Base-by-base conservation (phyloP, 768 basidiomycete species). In the Xerocomus potaroensis region DNA sequence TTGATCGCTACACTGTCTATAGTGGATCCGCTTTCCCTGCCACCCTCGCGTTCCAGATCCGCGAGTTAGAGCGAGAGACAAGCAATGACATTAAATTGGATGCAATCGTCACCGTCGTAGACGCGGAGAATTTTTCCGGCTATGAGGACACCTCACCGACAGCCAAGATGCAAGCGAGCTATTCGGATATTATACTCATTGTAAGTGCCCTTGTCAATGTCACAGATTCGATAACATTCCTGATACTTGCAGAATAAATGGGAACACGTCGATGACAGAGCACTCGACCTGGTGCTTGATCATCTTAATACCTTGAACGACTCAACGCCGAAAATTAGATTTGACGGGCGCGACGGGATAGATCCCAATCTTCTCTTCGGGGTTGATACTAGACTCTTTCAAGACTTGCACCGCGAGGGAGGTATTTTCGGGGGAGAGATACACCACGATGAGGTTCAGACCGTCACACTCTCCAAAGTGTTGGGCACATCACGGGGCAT, bases 1-100 rank as follows among this genome's bases (percentile, higher is more conserved):
- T 36, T 54, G 45, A 50, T 37, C 38, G 6, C 5, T 23, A 31
- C 19, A 42, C 21, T n/a, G n/a, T n/a, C n/a, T n/a, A n/a, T 12
- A 92, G 90, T 29, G 94, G 94, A 10, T 94, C 91, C 8, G 94
- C 94, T 1, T 96, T 96, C 60, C 94, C 94, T 8, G 94, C 94
- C 3, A 95, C 93, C 1, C 74, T 97, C 27, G 94, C 93, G 0
- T 91, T 95, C 59, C 94, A 95, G 60, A 91, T 97, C 47, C 84
- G 91, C 31, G 86, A 94, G 63, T 72, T 97, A 19, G 93, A 93
- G 64, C 78, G 76, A 31, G 80, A 92, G 61, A 91, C 87, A 3
- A 60, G 72, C 16, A 76, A 80, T 10, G 87, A 84, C 39, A 77
- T 97, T 61, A 81, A 80, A 59, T 73, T 97, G 22, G 94, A 97